phyloP scores from a whole-genome alignment of 2,329 filamentous ascomycete genomes.

The Chalara sp. region DNA sequence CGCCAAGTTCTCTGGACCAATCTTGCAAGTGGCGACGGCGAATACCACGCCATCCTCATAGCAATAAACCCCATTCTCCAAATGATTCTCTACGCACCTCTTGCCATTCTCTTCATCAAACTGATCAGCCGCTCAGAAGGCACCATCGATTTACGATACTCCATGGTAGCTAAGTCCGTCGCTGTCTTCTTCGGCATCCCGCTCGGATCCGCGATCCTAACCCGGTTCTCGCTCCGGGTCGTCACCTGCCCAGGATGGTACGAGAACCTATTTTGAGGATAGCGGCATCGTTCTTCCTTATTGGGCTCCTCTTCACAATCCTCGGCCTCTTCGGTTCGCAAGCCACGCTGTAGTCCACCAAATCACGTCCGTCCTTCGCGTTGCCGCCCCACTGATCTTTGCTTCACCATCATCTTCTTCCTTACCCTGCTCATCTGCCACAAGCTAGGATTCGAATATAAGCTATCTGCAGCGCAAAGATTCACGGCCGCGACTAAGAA shows the following conservation, averaged over 20 bases:
- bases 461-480: slow-evolving; percentile 66
- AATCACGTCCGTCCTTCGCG: slow-evolving; percentile 74
- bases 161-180: slow-evolving; percentile 69
- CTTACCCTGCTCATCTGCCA: slow-evolving; percentile 55
- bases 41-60: slow-evolving; percentile 79
- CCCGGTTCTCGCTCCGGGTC: slow-evolving; percentile 54
- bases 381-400: slow-evolving; percentile 78
- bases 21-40: slow-evolving; percentile 66
- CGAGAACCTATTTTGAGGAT: slow-evolving; percentile 61
- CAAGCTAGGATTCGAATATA: slow-evolving; percentile 68
- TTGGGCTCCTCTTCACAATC: slow-evolving; percentile 83
- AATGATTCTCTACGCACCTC: slow-evolving; percentile 65
- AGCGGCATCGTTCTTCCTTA: slow-evolving; percentile 66
- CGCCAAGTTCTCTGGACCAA: slow-evolving; percentile 60
- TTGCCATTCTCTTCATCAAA: slow-evolving; percentile 61
- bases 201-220: slow-evolving; percentile 69
- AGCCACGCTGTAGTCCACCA: slow-evolving; percentile 72
- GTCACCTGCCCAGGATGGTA: slow-evolving; percentile 55
- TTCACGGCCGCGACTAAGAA: slow-evolving; percentile 91
- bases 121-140: slow-evolving; percentile 52
- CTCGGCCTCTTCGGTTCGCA: slow-evolving; percentile 75
- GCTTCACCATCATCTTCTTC: slow-evolving; percentile 72
- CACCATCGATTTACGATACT: slow-evolving; percentile 43
- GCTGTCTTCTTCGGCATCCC: slow-evolving; percentile 83
- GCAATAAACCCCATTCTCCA: slow-evolving; percentile 70